Base-by-base conservation (phyloP, 2,329 filamentous ascomycete species). In the Fusarium torulosum region DNA sequence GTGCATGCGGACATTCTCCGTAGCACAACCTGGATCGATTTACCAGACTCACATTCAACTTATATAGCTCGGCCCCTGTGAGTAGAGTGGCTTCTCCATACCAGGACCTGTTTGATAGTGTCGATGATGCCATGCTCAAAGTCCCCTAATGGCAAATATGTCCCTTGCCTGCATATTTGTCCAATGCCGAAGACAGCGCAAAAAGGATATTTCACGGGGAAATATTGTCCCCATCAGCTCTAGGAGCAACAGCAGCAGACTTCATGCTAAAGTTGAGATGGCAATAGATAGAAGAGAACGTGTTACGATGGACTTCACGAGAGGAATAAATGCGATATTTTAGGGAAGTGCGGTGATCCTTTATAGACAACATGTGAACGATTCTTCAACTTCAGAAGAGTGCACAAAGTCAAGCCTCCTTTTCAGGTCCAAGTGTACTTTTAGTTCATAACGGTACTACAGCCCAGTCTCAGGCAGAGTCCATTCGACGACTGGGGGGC, bases 51-150 rank as follows among this genome's bases (percentile, higher is more conserved):
- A 85, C 82, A 66, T 88, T 88, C 19, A 88, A 73, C 62, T 87
- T 87, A 71, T 87, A 88, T 3, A 89, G 74, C 74, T 88, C 85
- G 0, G 85, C n/a, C n/a, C n/a, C n/a, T n/a, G n/a, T n/a, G n/a
- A n/a, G n/a, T n/a, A n/a, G n/a, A n/a, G n/a, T n/a, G n/a, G n/a
- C n/a, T n/a, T n/a, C n/a, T n/a, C n/a, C n/a, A n/a, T n/a, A n/a
- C n/a, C n/a, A n/a, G n/a, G n/a, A n/a, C n/a, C n/a, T n/a, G n/a
- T n/a, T n/a, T n/a, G n/a, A n/a, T n/a, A n/a, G n/a, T n/a, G n/a
- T n/a, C n/a, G n/a, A n/a, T n/a, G n/a, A n/a, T n/a, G n/a, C n/a
- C n/a, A n/a, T n/a, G n/a, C n/a, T n/a, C n/a, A n/a, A n/a, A n/a
- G n/a, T n/a, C n/a, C n/a, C n/a, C n/a, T n/a, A n/a, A n/a, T n/a